These are phyloP conservation scores for Isabelozyma heimii DNA, from an alignment of 805 yeast genomes.

Conservation along the genomic window DNA sequence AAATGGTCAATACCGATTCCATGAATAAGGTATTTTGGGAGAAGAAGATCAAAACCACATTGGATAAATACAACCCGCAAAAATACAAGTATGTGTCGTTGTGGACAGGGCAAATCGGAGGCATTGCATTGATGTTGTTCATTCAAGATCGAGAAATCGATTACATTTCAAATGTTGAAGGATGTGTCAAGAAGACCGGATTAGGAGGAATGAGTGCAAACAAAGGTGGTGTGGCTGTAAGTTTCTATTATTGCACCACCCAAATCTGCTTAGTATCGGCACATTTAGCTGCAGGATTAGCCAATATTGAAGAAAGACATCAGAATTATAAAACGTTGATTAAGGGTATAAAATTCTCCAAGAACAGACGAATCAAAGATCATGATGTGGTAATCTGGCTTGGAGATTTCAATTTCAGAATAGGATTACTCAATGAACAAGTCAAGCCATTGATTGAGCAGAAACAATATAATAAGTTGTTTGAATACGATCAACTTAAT, in stretches of 20 bases:
- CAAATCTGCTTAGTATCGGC: conserved; percentile 77
- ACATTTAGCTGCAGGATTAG: conserved; percentile 92
- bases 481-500: conserved; percentile 75
- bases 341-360: conserved; percentile 64
- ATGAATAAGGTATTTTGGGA: conserved; percentile 65
- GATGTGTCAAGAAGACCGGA: conserved; percentile 85
- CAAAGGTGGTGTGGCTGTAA: conserved; percentile 76
- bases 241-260: conserved; percentile 64
- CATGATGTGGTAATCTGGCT: conserved; percentile 91
- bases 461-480: conserved; percentile 48
- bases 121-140: conserved; percentile 70
- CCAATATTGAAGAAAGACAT: conserved; percentile 78
- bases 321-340: conserved; percentile 80
- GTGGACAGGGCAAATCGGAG: conserved; percentile 84
- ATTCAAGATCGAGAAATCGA: conserved; percentile 52
- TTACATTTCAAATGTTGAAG: conserved; percentile 60
- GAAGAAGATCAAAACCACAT: conserved; percentile 49
- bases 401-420: conserved; percentile 91
- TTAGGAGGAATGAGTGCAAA: conserved; percentile 85
- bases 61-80: conserved; percentile 32
- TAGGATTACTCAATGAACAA: conserved; percentile 67
- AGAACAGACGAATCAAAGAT: conserved; percentile 48
- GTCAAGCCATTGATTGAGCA: conserved; percentile 56
- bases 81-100: conserved; percentile 51
- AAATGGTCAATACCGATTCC: conserved; percentile 77